Percentiles rank a stretch among this genome's conserved stretches.
Conservation (phyloP, 202 grass and related monocot genomes). For the Miscanthus sacchariflorus region DNA sequence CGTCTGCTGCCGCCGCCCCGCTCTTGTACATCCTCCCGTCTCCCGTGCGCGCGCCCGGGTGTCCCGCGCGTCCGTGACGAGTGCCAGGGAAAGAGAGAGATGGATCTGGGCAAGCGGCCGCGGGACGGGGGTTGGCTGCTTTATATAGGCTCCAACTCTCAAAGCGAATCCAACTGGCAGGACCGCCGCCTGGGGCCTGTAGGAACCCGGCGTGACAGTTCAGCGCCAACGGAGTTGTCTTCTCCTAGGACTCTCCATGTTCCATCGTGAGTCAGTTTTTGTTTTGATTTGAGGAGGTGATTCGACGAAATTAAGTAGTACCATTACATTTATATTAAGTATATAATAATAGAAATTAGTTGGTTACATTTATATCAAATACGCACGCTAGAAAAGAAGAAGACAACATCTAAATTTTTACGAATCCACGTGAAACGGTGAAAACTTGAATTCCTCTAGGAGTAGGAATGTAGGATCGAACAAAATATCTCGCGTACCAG, state of each 20-base stretch:
- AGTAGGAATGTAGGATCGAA: neutral
- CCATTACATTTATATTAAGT: no score
- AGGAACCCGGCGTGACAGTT: no score
- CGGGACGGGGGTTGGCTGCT: slow-evolving; percentile 11
- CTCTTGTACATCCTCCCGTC: slow-evolving; percentile 52
- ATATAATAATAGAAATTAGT: no score
- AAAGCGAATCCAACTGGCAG: neutral
- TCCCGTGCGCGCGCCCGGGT: neutral
- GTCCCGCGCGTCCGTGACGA: slow-evolving; percentile 24
- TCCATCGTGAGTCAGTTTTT: neutral
- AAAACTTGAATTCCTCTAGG: neutral
- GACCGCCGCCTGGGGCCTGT: no score
- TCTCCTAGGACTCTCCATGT: neutral
- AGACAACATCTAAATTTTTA: neutral
- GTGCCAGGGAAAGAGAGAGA: slow-evolving; percentile 9
- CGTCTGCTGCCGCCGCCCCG: slow-evolving; percentile 43
- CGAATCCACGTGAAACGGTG: neutral
- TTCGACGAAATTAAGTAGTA: no score
- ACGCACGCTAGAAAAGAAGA: neutral
- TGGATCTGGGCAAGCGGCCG: neutral
- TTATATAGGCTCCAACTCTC: slow-evolving; percentile 35
- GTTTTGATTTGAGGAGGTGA: no score
- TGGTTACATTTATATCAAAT: neutral
- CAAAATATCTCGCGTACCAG: no score
- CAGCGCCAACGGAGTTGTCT: no score